Evolutionary conservation across 2,329 filamentous ascomycete genomes (phyloP).

Genomic region (Clonostachys chloroleuca): DNA sequence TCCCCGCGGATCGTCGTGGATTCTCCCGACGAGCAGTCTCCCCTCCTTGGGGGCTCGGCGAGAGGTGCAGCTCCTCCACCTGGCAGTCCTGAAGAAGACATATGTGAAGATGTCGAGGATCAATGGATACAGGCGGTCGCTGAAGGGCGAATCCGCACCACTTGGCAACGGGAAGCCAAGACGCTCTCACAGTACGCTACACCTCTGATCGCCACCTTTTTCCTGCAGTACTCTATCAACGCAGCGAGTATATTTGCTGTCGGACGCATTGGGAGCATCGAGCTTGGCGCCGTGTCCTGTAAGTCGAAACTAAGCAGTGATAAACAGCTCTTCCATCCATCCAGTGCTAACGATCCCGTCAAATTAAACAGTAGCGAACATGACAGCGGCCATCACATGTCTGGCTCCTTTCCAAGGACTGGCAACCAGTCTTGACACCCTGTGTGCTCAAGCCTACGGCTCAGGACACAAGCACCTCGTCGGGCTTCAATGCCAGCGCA

Average conservation of each 20-base stretch:
- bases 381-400: conserved; percentile 77
- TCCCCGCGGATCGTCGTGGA: conserved; percentile 17
- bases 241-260: conserved; percentile 77
- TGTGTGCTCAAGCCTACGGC: conserved; percentile 91
- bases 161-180: conserved; percentile 86
- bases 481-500: conserved; percentile 75
- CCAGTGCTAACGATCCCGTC: not conserved
- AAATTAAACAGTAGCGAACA: conserved; percentile 41
- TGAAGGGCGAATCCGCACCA: conserved; percentile 78
- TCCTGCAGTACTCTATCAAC: conserved; percentile 82
- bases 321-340: not conserved
- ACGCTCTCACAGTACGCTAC: conserved; percentile 69
- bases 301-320: conserved; percentile 8
- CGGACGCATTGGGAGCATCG: conserved; percentile 66
- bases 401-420: conserved; percentile 79
- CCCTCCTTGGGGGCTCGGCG: conserved; percentile 8
- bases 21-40: conserved; percentile 32
- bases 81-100: not conserved
- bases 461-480: conserved; percentile 87
- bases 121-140: conserved; percentile 85
- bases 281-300: conserved; percentile 38
- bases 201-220: conserved; percentile 66
- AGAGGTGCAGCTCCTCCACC: not conserved
- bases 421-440: conserved; percentile 84
- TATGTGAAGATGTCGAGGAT: conserved; percentile 56